Evolutionary conservation across 2,329 filamentous ascomycete species (phyloP).

Genomic region (Aspergillus melleus): DNA sequence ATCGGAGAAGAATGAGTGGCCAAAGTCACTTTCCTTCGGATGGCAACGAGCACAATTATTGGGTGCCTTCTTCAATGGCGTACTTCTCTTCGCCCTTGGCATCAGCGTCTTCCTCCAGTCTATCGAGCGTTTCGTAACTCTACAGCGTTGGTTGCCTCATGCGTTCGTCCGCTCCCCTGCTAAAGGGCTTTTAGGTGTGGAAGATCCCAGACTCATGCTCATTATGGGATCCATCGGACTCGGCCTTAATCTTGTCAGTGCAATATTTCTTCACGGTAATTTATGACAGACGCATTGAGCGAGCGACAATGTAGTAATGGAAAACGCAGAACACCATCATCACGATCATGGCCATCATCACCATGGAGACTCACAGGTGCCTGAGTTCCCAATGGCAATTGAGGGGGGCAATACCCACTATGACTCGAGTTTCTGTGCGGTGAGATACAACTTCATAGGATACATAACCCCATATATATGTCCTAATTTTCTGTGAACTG

Average conservation of each 20-base stretch:
- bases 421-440: background rate
- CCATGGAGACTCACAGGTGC: background rate
- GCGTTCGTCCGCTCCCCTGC: background rate
- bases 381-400: background rate
- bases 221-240: conserved; percentile 70
- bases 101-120: conserved; percentile 73
- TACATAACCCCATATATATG: background rate
- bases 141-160: conserved; percentile 26
- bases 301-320: background rate
- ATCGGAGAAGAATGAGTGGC: conserved; percentile 59
- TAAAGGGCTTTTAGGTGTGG: conserved; percentile 50
- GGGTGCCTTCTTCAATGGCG: conserved; percentile 78
- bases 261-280: conserved; percentile 63
- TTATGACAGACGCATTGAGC: background rate
- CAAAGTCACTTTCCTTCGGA: conserved; percentile 66
- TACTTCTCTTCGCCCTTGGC: conserved; percentile 70
- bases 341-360: conserved; percentile 3
- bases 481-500: background rate
- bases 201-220: conserved; percentile 66
- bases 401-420: background rate
- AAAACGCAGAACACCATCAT: background rate
- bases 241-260: conserved; percentile 66
- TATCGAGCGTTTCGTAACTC: conserved; percentile 57
- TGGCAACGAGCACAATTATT: conserved; percentile 74
- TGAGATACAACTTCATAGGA: background rate